phyloP scores from a whole-genome alignment of 164 flowering plant species.

The Litsea cubeba region DNA sequence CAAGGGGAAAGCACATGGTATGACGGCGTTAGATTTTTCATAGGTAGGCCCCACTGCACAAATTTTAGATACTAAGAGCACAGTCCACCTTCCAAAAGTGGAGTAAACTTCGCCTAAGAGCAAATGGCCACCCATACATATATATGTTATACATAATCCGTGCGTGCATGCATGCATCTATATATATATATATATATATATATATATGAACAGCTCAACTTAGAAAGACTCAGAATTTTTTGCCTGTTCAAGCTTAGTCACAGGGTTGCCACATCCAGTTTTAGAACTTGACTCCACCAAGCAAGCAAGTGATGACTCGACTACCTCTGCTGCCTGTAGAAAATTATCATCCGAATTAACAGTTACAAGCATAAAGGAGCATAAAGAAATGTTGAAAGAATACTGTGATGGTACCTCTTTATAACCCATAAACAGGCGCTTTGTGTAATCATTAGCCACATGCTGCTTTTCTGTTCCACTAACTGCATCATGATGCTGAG shows the following conservation, averaged over 20 bases:
- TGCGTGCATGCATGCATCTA: too few species aligned
- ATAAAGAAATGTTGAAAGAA: neutral
- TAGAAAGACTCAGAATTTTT: constrained; percentile 10
- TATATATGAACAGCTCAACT: neutral
- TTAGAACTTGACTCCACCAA: constrained; percentile 33
- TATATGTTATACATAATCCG: too few species aligned
- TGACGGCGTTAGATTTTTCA: too few species aligned
- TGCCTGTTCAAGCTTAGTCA: constrained; percentile 68
- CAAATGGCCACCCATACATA: too few species aligned
- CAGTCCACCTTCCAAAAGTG: too few species aligned
- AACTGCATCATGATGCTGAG: constrained; percentile 99
- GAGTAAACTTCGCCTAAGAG: too few species aligned
- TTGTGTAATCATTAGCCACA: constrained; percentile 91
- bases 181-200: too few species aligned
- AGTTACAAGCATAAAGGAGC: neutral
- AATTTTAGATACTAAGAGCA: too few species aligned
- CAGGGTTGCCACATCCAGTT: constrained; percentile 27
- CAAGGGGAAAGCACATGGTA: too few species aligned
- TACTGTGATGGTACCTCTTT: constrained; percentile 43
- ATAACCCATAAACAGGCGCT: constrained; percentile 72
- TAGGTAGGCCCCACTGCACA: too few species aligned
- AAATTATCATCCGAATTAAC: neutral
- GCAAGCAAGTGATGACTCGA: constrained; percentile 66
- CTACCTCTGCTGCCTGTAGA: constrained; percentile 70
- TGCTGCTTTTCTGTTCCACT: constrained; percentile 91